These are phyloP conservation scores for Brassica cretica DNA, from an alignment of 345 rosid species.

Conservation along the genomic window DNA sequence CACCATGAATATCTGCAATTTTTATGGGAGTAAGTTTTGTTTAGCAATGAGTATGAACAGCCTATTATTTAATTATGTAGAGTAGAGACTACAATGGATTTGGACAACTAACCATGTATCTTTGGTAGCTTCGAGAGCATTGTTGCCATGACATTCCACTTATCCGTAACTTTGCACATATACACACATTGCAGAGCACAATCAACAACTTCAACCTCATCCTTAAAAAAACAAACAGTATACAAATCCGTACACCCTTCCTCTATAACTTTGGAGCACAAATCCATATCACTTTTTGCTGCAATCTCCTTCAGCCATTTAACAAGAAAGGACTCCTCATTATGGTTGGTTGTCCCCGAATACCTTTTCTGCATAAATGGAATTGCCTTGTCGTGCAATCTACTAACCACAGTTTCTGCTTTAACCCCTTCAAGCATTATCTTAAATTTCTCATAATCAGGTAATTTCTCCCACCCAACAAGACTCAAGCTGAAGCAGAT, in stretches of 20 bases:
- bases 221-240: constrained; percentile 57
- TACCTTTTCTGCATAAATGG: constrained; percentile 71
- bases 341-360: constrained; percentile 36
- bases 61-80: constrained; percentile 2
- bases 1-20: constrained; percentile 45
- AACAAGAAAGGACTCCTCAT: constrained; percentile 67
- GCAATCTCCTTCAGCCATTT: constrained; percentile 91
- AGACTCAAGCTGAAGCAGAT: constrained; percentile 61
- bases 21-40: constrained; percentile 39
- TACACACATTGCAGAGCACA: constrained; percentile 86
- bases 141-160: constrained; percentile 82
- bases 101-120: constrained; percentile 56
- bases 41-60: constrained; percentile 13
- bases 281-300: constrained; percentile 63
- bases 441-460: constrained; percentile 83
- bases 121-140: constrained; percentile 81
- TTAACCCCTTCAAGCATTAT: constrained; percentile 70
- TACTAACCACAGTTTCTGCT: constrained; percentile 61
- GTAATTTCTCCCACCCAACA: constrained; percentile 70
- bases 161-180: constrained; percentile 68
- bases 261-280: constrained; percentile 74
- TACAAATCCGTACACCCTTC: constrained; percentile 75
- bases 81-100: constrained; percentile 1
- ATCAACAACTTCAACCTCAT: constrained; percentile 71
- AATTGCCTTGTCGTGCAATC: constrained; percentile 63